Percentiles rank a stretch among this genome's conserved stretches.
These are phyloP conservation scores for Dendrobium chrysotoxum DNA, from an alignment of 106 monocot genomes.

Conservation along the genomic window DNA sequence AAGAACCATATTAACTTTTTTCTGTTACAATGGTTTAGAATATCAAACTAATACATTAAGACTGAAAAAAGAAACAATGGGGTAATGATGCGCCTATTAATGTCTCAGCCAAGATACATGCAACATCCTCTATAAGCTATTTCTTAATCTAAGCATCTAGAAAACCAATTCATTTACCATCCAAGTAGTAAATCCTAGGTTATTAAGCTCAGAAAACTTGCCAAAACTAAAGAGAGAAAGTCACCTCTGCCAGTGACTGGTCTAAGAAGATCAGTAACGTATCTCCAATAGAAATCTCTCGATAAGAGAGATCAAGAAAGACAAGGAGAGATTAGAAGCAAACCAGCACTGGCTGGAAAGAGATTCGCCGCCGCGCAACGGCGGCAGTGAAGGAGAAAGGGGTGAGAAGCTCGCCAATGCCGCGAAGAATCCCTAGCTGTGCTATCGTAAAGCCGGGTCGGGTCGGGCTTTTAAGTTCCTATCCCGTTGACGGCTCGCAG, in stretches of 20 bases:
- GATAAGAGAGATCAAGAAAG: background rate
- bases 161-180: background rate
- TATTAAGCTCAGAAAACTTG: background rate
- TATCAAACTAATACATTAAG: background rate
- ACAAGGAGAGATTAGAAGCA: background rate
- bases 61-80: background rate
- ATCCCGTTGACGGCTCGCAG: background rate
- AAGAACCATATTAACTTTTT: background rate
- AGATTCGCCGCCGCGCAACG: background rate
- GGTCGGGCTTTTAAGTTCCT: conserved; percentile 8
- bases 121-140: background rate
- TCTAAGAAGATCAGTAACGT: background rate
- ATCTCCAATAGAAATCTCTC: background rate
- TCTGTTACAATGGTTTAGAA: background rate
- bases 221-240: background rate
- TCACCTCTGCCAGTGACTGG: background rate
- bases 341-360: background rate
- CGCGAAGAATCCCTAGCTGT: background rate
- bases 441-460: conserved; percentile 8
- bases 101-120: background rate
- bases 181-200: background rate
- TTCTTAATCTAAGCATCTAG: background rate
- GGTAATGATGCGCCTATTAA: background rate
- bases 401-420: background rate
- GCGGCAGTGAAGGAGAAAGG: background rate